Base-by-base conservation (phyloP, 2,329 filamentous ascomycete genomes). In the Fusarium sp. region DNA sequence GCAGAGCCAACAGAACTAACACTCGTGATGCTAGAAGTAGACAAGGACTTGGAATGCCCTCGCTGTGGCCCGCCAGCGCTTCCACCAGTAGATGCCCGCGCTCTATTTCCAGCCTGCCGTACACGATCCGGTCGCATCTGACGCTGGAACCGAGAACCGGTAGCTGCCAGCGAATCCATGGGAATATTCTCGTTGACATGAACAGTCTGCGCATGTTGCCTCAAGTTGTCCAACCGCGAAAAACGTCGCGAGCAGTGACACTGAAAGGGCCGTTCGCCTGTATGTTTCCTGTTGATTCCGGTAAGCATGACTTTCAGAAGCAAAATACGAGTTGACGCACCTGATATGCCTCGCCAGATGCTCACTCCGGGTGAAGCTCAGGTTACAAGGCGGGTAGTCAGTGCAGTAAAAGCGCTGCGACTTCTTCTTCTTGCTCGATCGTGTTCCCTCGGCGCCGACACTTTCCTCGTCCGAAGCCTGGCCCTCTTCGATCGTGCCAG, bases 161-260 rank as follows among this genome's bases (percentile, higher is more conserved):
- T 97, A 5, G 96, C 97, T 18, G 97, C 97, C 22, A 98, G 89
- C 2, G 97, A 98, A 81, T 98, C 95, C 45, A 92, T 91, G 5
- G 97, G 97, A 36, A 99, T 99, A 66, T 98, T 95, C 82, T 98
- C 97, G 81, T 98, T 98, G 67, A 97, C 94, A 81, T 99, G 97
- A 1, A 99, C 97, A 0, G 97, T 98, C 82, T 98, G 95, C 52
- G 97, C 97, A 87, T 99, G 97, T 81, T 99, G 97, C 68, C 97
- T 91, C 61, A 99, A 86, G 80, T 99, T 99, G 82, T 99, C 96
- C 54, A 98, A 89, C 58, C 96, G 91, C 11, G 97, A 98, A 82
- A 99, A 99, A 65, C 95, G 91, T 60, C 97, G 91, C 3, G 93
- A 94, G 83, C 97, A 99, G 82, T 98, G 97, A 77, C 97, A 99